Percentiles rank a stretch among this genome's conserved stretches.
phyloP scores from a whole-genome alignment of 2,329 filamentous ascomycete species.

The Fusarium sp. region DNA sequence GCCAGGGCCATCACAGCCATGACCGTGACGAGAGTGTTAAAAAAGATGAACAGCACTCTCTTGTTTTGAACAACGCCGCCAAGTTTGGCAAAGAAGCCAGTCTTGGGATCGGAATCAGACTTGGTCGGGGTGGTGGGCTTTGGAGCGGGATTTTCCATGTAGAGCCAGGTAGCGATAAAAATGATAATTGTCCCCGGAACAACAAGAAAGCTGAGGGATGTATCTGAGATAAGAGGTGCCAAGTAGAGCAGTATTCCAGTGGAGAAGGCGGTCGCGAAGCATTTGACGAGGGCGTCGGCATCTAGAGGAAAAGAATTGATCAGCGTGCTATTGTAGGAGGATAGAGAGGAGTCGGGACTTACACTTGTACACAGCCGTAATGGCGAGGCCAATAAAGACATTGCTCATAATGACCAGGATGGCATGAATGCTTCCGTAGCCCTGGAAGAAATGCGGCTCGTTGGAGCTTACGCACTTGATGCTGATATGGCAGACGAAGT shows the following conservation, averaged over 20 bases:
- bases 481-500: neutral
- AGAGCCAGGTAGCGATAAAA: neutral
- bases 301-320: no score
- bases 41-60: neutral
- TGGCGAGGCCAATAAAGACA: neutral
- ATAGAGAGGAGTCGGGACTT: accelerated
- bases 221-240: neutral
- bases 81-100: neutral
- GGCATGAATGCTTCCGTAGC: neutral
- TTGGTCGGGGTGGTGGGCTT: neutral
- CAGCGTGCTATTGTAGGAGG: neutral
- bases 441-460: neutral
- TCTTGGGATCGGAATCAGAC: neutral
- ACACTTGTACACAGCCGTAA: neutral
- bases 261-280: neutral
- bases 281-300: neutral
- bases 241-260: neutral
- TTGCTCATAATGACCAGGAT: neutral
- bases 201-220: neutral
- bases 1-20: neutral
- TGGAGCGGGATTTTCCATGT: neutral
- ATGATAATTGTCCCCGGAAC: neutral
- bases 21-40: neutral
- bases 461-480: neutral
- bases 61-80: neutral